These are phyloP conservation scores for Cyphellophora attinorum DNA, from an alignment of 2,329 filamentous ascomycete species.

Conservation along the genomic window DNA sequence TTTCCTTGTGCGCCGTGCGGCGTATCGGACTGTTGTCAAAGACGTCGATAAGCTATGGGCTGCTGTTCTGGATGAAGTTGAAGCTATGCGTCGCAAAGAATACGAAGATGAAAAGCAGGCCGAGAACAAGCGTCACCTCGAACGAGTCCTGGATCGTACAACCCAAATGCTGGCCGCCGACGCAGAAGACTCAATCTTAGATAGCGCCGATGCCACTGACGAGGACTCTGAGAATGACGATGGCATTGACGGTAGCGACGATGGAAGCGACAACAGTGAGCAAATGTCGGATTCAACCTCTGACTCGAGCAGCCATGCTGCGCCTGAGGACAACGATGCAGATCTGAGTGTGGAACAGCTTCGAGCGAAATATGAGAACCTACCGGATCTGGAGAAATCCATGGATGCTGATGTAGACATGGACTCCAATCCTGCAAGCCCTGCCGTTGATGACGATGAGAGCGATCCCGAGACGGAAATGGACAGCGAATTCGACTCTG, in stretches of 20 bases:
- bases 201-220: slow-evolving; percentile 27
- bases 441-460: slow-evolving; percentile 20
- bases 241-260: slow-evolving; percentile 31
- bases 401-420: slow-evolving; percentile 2
- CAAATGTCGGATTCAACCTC: slow-evolving; percentile 36
- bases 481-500: slow-evolving; percentile 38
- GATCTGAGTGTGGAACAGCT: slow-evolving; percentile 37
- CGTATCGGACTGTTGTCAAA: slow-evolving; percentile 63
- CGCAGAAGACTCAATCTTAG: slow-evolving; percentile 10
- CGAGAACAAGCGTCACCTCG: slow-evolving; percentile 38
- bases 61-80: slow-evolving; percentile 48
- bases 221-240: slow-evolving; percentile 3
- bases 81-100: slow-evolving; percentile 43
- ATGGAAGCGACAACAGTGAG: slow-evolving; percentile 26
- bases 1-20: slow-evolving; percentile 52
- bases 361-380: slow-evolving; percentile 35
- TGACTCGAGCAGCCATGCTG: slow-evolving; percentile 33
- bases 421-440: slow-evolving; percentile 2
- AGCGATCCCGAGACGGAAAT: slow-evolving; percentile 29
- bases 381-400: slow-evolving; percentile 21
- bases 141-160: slow-evolving; percentile 43
- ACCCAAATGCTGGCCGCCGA: slow-evolving; percentile 45
- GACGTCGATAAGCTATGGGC: slow-evolving; percentile 55
- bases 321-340: slow-evolving; percentile 33
- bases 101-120: slow-evolving; percentile 54